These are phyloP conservation scores for Lobosporangium transversale DNA, from an alignment of 192 early-diverging fungal species.

Conservation along the genomic window DNA sequence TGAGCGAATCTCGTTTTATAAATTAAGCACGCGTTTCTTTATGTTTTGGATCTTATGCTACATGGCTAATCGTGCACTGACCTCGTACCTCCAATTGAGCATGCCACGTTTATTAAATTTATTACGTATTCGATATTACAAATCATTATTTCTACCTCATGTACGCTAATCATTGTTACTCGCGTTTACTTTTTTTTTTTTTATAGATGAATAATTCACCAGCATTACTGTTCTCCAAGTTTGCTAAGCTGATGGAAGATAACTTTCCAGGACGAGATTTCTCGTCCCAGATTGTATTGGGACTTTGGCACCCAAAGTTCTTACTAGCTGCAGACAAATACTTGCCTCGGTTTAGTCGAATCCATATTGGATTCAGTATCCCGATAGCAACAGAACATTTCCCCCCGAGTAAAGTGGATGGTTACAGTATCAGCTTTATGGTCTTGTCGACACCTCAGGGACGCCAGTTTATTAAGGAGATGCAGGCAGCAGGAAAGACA, in stretches of 20 bases:
- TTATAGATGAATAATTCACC: conserved; percentile 54
- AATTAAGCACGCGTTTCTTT: conserved; percentile 6
- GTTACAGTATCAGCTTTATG: conserved; percentile 57
- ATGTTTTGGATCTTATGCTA: not conserved
- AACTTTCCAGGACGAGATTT: conserved; percentile 53
- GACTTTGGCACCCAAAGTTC: conserved; percentile 65
- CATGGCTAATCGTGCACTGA: not conserved
- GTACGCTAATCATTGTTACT: not conserved
- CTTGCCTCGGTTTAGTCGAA: conserved; percentile 53
- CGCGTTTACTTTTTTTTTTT: too few relatives aligned
- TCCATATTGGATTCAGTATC: conserved; percentile 63
- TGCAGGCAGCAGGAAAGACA: conserved; percentile 56
- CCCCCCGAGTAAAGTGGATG: conserved; percentile 51
- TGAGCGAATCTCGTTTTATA: not conserved
- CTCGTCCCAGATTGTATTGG: conserved; percentile 58
- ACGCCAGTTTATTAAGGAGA: conserved; percentile 59
- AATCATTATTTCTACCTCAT: too few relatives aligned
- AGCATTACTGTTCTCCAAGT: conserved; percentile 24
- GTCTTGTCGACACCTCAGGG: conserved; percentile 48
- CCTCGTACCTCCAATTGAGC: conserved; percentile 12
- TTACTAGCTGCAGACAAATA: conserved; percentile 53
- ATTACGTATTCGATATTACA: too few relatives aligned
- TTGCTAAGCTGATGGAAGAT: conserved; percentile 36
- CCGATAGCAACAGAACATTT: conserved; percentile 55
- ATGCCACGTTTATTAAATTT: not conserved